A percentile compares a stretch with the other conserved stretches of the same genome.
These are phyloP conservation scores for Pontederia crassipes DNA, from an alignment of 176 grass and related monocot genomes.

Conservation along the genomic window DNA sequence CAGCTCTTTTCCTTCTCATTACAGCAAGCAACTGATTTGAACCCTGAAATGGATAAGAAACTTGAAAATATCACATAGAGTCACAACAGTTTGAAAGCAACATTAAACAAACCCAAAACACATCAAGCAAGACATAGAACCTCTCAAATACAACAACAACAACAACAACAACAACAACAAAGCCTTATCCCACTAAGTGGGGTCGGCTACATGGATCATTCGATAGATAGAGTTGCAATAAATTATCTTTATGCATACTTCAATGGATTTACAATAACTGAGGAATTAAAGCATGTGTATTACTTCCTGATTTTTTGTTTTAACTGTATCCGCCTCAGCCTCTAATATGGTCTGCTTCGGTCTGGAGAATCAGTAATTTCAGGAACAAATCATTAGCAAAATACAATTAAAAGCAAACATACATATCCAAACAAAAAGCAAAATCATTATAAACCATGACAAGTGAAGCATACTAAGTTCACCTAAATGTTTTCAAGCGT, in stretches of 20 bases:
- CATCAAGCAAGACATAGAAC: neutral
- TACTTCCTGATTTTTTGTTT: conserved; percentile 58
- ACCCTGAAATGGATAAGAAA: conserved; percentile 37
- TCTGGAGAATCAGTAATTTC: conserved; percentile 31
- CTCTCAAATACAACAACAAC: neutral
- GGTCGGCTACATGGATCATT: too few species aligned
- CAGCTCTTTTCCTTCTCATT: conserved; percentile 86
- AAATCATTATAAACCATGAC: neutral
- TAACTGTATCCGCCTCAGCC: conserved; percentile 81
- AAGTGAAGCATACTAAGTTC: conserved; percentile 11
- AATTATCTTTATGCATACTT: neutral
- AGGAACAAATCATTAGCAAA: conserved; percentile 11
- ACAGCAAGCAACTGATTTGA: conserved; percentile 74
- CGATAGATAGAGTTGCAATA: neutral
- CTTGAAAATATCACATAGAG: neutral
- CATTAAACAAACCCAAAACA: too few species aligned
- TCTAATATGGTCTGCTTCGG: conserved; percentile 98
- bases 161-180: too few species aligned
- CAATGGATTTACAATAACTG: conserved; percentile 12
- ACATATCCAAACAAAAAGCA: neutral
- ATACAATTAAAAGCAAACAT: conserved; percentile 8
- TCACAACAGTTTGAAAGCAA: too few species aligned
- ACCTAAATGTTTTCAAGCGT: conserved; percentile 72
- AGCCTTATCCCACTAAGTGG: too few species aligned
- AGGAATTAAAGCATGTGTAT: conserved; percentile 11